A percentile compares a stretch with the other conserved stretches of the same genome.
phyloP scores from a whole-genome alignment of 257 asterid species.

The Nicotiana noctiflora region DNA sequence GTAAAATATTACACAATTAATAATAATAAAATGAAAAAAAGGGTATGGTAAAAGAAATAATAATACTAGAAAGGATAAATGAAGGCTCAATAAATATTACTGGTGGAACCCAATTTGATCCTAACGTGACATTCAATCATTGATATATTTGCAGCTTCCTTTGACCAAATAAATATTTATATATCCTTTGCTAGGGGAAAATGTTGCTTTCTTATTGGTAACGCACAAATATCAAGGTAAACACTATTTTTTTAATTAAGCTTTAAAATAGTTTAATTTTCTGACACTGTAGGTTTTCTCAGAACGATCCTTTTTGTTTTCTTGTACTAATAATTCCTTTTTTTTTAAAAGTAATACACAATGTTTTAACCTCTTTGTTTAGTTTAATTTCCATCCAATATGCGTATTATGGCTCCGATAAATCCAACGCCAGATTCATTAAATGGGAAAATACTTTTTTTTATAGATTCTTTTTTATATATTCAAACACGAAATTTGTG shows the following conservation, averaged over 20 bases:
- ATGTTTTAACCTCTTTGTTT: no score
- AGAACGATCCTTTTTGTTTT: neutral
- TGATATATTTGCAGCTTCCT: constrained; percentile 27
- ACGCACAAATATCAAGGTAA: constrained; percentile 23
- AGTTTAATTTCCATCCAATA: no score
- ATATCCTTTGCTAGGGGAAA: constrained; percentile 15
- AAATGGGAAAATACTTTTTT: no score
- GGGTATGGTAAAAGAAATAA: neutral
- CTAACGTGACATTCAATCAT: constrained; percentile 61
- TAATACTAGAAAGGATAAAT: neutral
- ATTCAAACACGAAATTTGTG: no score
- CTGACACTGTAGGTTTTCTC: constrained; percentile 29
- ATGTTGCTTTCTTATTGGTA: constrained; percentile 27
- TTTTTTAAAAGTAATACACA: constrained; percentile 5
- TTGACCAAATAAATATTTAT: constrained; percentile 14
- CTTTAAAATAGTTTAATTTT: constrained; percentile 17
- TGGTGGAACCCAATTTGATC: neutral
- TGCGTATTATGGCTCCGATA: no score
- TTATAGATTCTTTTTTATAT: no score
- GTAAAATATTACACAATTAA: no score
- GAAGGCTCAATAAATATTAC: constrained; percentile 9
- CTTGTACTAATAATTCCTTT: neutral
- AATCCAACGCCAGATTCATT: no score
- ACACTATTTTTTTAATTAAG: constrained; percentile 12
- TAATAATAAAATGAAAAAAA: neutral